A percentile compares a stretch with the other conserved stretches of the same genome.
phyloP scores from a whole-genome alignment of 1,284 basidiomycete genomes.

The Fomitopsis schrenkii region DNA sequence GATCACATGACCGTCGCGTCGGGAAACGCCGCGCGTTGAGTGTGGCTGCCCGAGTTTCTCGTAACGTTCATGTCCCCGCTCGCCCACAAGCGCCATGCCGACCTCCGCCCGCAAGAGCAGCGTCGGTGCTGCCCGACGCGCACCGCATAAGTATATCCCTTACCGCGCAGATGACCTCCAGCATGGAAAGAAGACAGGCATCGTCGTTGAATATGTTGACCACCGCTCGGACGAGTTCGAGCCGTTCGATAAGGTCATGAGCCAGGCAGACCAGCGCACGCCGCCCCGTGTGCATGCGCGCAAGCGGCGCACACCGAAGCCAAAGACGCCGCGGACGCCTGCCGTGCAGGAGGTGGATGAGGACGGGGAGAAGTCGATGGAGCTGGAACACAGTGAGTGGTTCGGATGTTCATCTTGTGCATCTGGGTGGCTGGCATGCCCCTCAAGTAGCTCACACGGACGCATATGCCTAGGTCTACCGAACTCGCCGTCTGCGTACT shows the following conservation, averaged over 20 bases:
- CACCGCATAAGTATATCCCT: conserved; percentile 57
- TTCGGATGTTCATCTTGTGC: conserved; percentile 4
- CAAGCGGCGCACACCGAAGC: conserved; percentile 33
- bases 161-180: conserved; percentile 70
- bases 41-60: background rate
- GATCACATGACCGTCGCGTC: background rate
- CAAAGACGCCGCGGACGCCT: conserved; percentile 24
- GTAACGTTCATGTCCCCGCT: background rate
- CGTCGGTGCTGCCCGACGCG: conserved; percentile 23
- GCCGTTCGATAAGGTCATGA: conserved; percentile 71
- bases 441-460: background rate
- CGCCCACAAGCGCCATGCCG: conserved; percentile 21
- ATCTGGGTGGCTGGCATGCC: background rate
- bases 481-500: conserved; percentile 51
- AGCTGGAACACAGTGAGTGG: conserved; percentile 54
- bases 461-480: conserved; percentile 17
- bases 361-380: conserved; percentile 71
- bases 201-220: conserved; percentile 61
- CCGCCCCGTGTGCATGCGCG: conserved; percentile 48
- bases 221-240: conserved; percentile 84
- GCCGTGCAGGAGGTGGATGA: conserved; percentile 30
- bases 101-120: conserved; percentile 34
- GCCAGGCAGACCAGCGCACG: conserved; percentile 61
- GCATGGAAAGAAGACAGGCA: conserved; percentile 74
- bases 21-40: background rate